Conservation (phyloP, 495 filamentous ascomycete species). For the Penicillium malachiteum region DNA sequence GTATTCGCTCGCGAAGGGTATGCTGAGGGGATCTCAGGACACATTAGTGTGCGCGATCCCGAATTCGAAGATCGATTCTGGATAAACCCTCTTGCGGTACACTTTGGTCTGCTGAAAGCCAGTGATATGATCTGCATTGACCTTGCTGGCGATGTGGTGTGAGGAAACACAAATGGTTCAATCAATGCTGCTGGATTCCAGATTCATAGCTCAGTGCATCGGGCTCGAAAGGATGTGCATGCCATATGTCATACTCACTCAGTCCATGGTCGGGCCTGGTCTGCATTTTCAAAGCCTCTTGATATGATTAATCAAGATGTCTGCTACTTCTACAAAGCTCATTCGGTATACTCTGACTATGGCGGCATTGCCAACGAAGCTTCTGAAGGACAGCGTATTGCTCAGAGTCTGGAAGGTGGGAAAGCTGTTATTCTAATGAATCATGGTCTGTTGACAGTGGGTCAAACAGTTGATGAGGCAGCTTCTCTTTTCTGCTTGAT, state of each 20-base stretch:
- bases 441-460: conserved; percentile 58
- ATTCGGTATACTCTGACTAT: conserved; percentile 37
- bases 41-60: conserved; percentile 65
- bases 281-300: conserved; percentile 22
- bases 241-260: conserved; percentile 39
- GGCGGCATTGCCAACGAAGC: conserved; percentile 52
- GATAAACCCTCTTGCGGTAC: conserved; percentile 37
- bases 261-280: conserved; percentile 26
- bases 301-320: conserved; percentile 46
- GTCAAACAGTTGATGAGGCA: conserved; percentile 54
- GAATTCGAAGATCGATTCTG: conserved; percentile 31
- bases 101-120: conserved; percentile 8
- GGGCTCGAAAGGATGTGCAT: conserved; percentile 31
- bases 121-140: conserved; percentile 38
- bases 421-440: conserved; percentile 55
- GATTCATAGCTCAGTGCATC: conserved; percentile 45
- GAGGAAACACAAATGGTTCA: conserved; percentile 38
- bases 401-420: conserved; percentile 52
- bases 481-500: conserved; percentile 53
- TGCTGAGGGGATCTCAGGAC: conserved; percentile 64
- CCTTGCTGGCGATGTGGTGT: conserved; percentile 28
- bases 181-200: conserved; percentile 60
- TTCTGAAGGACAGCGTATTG: conserved; percentile 56
- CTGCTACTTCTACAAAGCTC: conserved; percentile 46
- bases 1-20: conserved; percentile 56